Conservation (phyloP, 805 yeast genomes). For the Debaryomyces hansenii region DNA sequence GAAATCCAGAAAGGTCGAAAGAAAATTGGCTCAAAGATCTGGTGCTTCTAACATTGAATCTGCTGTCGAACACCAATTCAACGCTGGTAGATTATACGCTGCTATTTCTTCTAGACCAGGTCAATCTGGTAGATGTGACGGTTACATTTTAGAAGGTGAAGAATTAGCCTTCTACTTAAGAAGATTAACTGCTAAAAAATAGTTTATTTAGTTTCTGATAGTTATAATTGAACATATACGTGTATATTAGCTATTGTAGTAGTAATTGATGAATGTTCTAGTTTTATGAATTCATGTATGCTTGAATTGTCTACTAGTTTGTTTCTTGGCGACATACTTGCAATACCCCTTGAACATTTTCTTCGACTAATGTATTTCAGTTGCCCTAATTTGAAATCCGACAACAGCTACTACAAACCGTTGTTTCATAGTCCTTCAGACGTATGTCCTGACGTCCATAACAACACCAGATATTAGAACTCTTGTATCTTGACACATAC, state of each 20-base stretch:
- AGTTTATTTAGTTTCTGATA: conserved; percentile 30
- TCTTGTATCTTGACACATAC: no score
- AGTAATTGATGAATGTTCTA: not conserved
- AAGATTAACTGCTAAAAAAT: conserved; percentile 99
- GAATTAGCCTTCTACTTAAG: conserved; percentile 99
- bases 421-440: no score
- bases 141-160: conserved; percentile 99
- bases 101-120: conserved; percentile 99
- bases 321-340: no score
- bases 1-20: conserved; percentile 78
- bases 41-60: conserved; percentile 79
- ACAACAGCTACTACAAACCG: no score
- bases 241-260: conserved; percentile 7
- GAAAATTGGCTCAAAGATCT: conserved; percentile 93
- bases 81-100: conserved; percentile 99
- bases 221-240: conserved; percentile 8
- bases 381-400: no score
- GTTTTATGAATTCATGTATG: not conserved
- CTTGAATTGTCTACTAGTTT: not conserved
- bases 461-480: no score
- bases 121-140: conserved; percentile 99
- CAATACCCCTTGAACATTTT: no score
- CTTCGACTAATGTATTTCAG: no score
- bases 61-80: conserved; percentile 94
- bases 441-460: no score